phyloP scores from a whole-genome alignment of 164 flowering plant species.

The Berberis vulgaris region DNA sequence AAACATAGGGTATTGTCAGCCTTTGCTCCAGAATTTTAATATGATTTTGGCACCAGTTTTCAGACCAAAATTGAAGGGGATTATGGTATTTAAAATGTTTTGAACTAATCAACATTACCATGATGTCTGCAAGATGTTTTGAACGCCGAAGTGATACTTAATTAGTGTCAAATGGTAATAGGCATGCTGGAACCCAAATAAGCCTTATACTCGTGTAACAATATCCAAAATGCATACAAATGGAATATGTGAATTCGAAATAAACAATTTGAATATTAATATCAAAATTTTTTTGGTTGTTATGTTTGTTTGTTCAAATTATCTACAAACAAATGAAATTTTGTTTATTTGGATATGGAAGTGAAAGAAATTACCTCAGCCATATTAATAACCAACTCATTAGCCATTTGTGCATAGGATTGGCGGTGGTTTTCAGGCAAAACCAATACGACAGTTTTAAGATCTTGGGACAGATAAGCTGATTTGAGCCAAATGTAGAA shows the following conservation, averaged over 20 bases:
- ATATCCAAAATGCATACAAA: too few relatives aligned
- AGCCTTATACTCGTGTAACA: not conserved
- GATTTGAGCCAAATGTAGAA: constrained; percentile 62
- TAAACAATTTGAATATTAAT: not conserved
- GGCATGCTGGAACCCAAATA: not conserved
- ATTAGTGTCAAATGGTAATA: too few relatives aligned
- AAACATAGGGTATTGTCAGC: not conserved
- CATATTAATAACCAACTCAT: constrained; percentile 77
- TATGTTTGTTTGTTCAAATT: not conserved
- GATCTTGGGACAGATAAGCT: constrained; percentile 62
- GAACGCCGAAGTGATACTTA: too few relatives aligned
- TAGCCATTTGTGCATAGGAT: constrained; percentile 50
- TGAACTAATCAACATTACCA: too few relatives aligned
- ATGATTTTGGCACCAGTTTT: too few relatives aligned
- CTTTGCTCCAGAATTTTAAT: too few relatives aligned
- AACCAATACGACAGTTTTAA: constrained; percentile 47
- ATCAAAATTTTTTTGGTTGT: not conserved
- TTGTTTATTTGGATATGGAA: not conserved
- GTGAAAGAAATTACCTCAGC: constrained; percentile 35
- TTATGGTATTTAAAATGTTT: too few relatives aligned
- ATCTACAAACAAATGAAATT: not conserved
- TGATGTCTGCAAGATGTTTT: too few relatives aligned
- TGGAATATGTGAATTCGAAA: not conserved
- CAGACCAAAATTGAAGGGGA: too few relatives aligned
- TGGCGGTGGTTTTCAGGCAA: constrained; percentile 42